Percentiles rank a stretch among this genome's conserved stretches.
phyloP scores from a whole-genome alignment of 2,329 filamentous ascomycete genomes.

The Alternaria atra region DNA sequence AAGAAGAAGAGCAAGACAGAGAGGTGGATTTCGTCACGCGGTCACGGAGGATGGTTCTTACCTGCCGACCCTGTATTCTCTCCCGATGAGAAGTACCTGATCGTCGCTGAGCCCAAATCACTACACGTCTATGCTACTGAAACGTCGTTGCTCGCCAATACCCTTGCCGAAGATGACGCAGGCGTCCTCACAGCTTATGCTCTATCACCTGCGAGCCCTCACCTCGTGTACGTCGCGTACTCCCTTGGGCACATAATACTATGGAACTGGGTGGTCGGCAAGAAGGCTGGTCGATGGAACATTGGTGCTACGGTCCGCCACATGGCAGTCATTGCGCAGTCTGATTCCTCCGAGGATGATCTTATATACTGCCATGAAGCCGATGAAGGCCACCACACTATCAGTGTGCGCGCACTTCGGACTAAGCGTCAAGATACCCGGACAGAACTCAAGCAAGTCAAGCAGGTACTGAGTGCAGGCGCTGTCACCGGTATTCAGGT shows the following conservation, averaged over 20 bases:
- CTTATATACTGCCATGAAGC: neutral
- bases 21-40: conserved; percentile 54
- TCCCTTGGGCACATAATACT: conserved; percentile 61
- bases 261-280: conserved; percentile 67
- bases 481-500: conserved; percentile 53
- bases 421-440: conserved; percentile 37
- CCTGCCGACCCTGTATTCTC: conserved; percentile 66
- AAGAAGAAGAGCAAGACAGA: conserved; percentile 31
- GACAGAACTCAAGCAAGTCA: conserved; percentile 35
- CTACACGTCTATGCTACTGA: conserved; percentile 82
- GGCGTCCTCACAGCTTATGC: conserved; percentile 60
- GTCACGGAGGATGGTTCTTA: conserved; percentile 64
- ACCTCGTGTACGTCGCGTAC: conserved; percentile 64
- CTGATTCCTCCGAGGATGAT: conserved; percentile 14
- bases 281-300: conserved; percentile 56
- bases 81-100: conserved; percentile 68
- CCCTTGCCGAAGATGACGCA: conserved; percentile 63
- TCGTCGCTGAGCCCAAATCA: conserved; percentile 77
- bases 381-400: conserved; percentile 41
- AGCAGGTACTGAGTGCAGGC: conserved; percentile 51
- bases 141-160: conserved; percentile 81
- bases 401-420: conserved; percentile 47
- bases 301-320: conserved; percentile 49
- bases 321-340: conserved; percentile 41
- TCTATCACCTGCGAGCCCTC: conserved; percentile 60